Percentiles rank a stretch among this genome's conserved stretches.
Conservation (phyloP, 2,329 filamentous ascomycete genomes). For the Dactylellina haptotyla region DNA sequence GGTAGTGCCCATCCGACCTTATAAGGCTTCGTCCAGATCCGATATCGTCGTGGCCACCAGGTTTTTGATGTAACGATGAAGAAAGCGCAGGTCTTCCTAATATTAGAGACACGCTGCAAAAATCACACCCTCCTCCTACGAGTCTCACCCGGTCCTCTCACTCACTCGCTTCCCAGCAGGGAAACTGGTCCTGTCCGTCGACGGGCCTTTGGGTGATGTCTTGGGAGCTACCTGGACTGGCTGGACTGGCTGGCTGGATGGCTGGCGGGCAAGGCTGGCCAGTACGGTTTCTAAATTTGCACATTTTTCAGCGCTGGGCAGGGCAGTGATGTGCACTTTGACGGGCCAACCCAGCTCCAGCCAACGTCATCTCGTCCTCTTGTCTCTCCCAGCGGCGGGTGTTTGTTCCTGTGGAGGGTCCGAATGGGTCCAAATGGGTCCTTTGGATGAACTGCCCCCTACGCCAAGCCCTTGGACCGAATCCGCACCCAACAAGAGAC, state of each 20-base stretch:
- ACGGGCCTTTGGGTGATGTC: too few relatives aligned
- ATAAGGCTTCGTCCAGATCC: conserved; percentile 15
- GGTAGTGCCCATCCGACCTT: too few relatives aligned
- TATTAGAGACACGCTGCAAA: too few relatives aligned
- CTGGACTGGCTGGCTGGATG: background rate
- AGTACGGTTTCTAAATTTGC: conserved; percentile 33
- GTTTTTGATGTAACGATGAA: too few relatives aligned
- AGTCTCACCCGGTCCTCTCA: too few relatives aligned
- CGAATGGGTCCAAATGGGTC: background rate
- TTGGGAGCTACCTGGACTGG: too few relatives aligned
- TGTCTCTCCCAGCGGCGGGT: background rate
- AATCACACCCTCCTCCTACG: too few relatives aligned
- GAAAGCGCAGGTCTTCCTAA: too few relatives aligned
- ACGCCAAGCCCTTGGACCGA: conserved; percentile 20
- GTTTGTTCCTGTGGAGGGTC: background rate
- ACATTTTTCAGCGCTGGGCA: background rate
- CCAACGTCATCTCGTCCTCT: conserved; percentile 24
- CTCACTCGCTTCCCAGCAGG: background rate
- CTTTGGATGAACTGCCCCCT: too few relatives aligned
- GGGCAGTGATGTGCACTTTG: conserved; percentile 8
- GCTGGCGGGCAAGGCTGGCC: background rate
- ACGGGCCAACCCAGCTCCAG: background rate
- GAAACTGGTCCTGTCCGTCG: background rate
- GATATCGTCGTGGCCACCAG: too few relatives aligned
- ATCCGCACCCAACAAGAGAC: background rate